Evolutionary conservation across 1,284 basidiomycete genomes (phyloP).

Genomic region (Pulchroboletus neoregius): DNA sequence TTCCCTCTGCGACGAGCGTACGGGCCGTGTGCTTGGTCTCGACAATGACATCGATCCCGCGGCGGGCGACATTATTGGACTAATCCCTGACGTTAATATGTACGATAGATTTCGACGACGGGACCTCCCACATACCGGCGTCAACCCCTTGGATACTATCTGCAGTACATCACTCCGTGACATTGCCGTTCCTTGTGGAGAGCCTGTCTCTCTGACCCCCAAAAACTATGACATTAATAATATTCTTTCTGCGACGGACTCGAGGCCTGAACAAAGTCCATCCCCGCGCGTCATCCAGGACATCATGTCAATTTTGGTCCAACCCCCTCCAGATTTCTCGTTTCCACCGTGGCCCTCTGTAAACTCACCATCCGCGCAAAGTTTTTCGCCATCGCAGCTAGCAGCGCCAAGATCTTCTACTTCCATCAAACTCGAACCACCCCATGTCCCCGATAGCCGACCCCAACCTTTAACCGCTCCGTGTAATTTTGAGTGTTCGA

Average conservation of each 20-base stretch:
- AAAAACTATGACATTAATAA: constrained; percentile 6
- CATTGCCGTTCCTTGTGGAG: constrained; percentile 5
- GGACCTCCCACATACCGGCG: constrained; percentile 28
- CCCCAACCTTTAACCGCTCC: background rate
- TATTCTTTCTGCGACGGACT: background rate
- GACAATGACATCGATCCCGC: constrained; percentile 13
- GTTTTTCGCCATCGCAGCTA: constrained; percentile 6
- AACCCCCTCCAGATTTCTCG: constrained; percentile 12
- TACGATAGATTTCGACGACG: constrained; percentile 30
- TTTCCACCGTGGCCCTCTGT: constrained; percentile 7
- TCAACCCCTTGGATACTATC: constrained; percentile 50
- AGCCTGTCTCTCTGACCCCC: background rate
- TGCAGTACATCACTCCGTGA: constrained; percentile 11
- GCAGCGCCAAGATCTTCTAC: background rate
- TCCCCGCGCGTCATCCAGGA: constrained; percentile 33
- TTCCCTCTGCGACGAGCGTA: background rate
- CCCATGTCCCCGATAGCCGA: background rate
- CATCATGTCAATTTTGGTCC: constrained; percentile 33
- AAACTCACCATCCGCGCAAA: constrained; percentile 1
- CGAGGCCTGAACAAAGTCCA: constrained; percentile 16
- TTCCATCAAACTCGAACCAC: constrained; percentile 3
- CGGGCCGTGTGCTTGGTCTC: constrained; percentile 4
- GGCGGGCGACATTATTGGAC: constrained; percentile 27
- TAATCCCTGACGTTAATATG: constrained; percentile 47
- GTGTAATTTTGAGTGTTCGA: constrained; percentile 1